Conservation (phyloP, 2,329 filamentous ascomycete species). For the Leptographium procerum region DNA sequence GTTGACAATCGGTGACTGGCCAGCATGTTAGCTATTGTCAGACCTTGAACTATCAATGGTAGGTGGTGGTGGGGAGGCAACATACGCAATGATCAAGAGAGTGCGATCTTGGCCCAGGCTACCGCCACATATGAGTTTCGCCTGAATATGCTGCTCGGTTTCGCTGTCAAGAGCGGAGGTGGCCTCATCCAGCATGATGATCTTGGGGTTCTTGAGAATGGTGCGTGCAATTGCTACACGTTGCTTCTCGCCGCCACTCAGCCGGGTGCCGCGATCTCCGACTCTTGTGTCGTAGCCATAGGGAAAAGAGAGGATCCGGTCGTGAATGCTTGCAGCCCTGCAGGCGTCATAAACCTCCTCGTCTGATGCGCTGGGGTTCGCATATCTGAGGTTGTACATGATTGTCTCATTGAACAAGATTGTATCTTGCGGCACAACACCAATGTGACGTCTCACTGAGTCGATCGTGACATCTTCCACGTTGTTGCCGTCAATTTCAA, state of each 20-base stretch:
- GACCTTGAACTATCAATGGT: not conserved
- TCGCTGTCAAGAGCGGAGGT: conserved; percentile 58
- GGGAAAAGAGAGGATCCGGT: conserved; percentile 39
- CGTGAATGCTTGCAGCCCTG: conserved; percentile 41
- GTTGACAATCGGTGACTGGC: conserved; percentile 63
- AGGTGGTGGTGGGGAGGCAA: not conserved
- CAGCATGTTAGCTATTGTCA: not conserved
- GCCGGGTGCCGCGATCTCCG: conserved; percentile 38
- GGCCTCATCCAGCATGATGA: conserved; percentile 61
- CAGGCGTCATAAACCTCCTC: conserved; percentile 40
- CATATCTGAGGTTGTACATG: conserved; percentile 44
- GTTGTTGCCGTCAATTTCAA: conserved; percentile 74
- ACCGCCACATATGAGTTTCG: conserved; percentile 52
- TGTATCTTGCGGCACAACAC: conserved; percentile 93
- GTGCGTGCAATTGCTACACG: conserved; percentile 51
- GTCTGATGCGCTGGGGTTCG: conserved; percentile 34
- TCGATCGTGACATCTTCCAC: conserved; percentile 84
- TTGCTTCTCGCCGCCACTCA: conserved; percentile 51
- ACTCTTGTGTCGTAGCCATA: conserved; percentile 42
- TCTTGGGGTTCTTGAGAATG: conserved; percentile 56
- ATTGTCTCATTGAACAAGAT: conserved; percentile 49
- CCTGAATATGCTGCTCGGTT: conserved; percentile 46
- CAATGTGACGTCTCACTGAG: conserved; percentile 82
- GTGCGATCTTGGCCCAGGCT: conserved; percentile 73
- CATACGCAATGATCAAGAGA: conserved; percentile 86